phyloP scores from a whole-genome alignment of 148 eudicot species.

The Salicornia ramosissima region DNA sequence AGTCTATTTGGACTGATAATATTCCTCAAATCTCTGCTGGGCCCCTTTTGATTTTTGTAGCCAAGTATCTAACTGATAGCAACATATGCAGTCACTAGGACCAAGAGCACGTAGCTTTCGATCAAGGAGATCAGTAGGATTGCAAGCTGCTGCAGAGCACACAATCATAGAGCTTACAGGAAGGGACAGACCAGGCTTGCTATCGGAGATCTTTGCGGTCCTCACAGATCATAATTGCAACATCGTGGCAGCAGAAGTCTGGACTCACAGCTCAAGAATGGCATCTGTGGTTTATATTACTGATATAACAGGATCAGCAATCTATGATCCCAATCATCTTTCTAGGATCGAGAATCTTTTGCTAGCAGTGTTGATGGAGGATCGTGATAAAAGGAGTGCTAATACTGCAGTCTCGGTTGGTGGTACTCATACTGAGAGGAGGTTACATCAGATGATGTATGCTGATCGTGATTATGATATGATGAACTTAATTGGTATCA shows the following conservation, averaged over 20 bases:
- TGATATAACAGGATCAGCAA: constrained; percentile 54
- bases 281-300: constrained; percentile 81
- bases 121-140: constrained; percentile 61
- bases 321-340: constrained; percentile 54
- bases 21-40: neutral
- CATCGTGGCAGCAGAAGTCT: constrained; percentile 75
- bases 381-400: constrained; percentile 56
- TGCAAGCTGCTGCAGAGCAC: constrained; percentile 59
- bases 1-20: neutral
- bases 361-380: constrained; percentile 59
- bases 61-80: constrained; percentile 7
- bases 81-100: constrained; percentile 62
- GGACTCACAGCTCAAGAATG: constrained; percentile 95
- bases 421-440: constrained; percentile 64
- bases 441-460: constrained; percentile 93
- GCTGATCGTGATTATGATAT: constrained; percentile 81
- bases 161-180: constrained; percentile 82
- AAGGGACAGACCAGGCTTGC: constrained; percentile 82
- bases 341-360: constrained; percentile 69
- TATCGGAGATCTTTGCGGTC: constrained; percentile 82
- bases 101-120: constrained; percentile 74
- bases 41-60: constrained; percentile 5
- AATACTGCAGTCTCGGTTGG: constrained; percentile 71
- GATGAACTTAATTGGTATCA: constrained; percentile 19
- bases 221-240: constrained; percentile 73